phyloP scores from a whole-genome alignment of 139 green algal genomes.

The Penium margaritaceum region DNA sequence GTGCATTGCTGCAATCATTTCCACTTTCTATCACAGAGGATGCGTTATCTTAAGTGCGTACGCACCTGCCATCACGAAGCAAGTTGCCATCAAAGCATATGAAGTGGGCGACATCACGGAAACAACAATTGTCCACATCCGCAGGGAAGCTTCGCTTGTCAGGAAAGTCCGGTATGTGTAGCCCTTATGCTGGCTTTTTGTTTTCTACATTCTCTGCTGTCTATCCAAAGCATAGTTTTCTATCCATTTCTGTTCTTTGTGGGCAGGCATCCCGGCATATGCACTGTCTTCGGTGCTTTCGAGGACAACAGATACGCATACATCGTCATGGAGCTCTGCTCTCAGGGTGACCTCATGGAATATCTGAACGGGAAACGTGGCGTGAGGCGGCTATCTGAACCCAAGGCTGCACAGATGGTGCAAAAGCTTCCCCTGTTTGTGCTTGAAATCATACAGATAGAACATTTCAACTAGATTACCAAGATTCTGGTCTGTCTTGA shows the following conservation, averaged over 20 bases:
- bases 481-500: not conserved
- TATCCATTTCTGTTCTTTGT: not conserved
- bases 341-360: constrained; percentile 70
- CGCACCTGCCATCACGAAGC: not conserved
- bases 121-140: constrained; percentile 3
- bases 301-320: constrained; percentile 54
- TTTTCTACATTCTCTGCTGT: not conserved
- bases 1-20: not conserved
- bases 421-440: not conserved
- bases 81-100: constrained; percentile 13
- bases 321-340: constrained; percentile 72
- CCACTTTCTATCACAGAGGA: not conserved
- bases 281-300: constrained; percentile 17
- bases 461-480: too few species aligned
- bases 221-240: not conserved
- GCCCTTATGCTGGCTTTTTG: not conserved
- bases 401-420: constrained; percentile 50
- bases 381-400: constrained; percentile 62
- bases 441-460: not conserved
- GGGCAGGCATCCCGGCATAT: constrained; percentile 14
- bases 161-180: not conserved
- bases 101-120: not conserved
- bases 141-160: constrained; percentile 3
- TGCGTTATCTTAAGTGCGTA: not conserved
- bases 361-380: constrained; percentile 53